Evolutionary conservation across 2,329 filamentous ascomycete species (phyloP), one percentile per base, ranked within the genome.

Genomic region (Fusarium oligoseptatum): DNA sequence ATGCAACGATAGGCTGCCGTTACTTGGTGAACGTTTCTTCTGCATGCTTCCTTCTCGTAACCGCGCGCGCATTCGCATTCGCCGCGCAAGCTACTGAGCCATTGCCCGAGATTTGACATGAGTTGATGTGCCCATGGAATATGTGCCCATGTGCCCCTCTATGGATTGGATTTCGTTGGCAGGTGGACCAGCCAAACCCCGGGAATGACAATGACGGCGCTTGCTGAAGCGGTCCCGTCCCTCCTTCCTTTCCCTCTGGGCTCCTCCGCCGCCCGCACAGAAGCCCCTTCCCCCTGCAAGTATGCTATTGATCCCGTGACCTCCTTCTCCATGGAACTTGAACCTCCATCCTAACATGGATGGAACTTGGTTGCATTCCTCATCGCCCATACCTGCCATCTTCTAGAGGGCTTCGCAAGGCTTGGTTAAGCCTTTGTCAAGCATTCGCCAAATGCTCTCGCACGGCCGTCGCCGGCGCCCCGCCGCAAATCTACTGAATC

Each of bases 161-260:
- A 29, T 55, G 27, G 50, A 43, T 41, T 41, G 56, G 50, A 43
- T 41, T 41, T 52, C 60, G 76, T 78, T 78, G 76, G 74, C 74
- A 68, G 76, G 74, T 73, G 67, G 64, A 77, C 74, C 60, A 62
- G 48, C 29, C 29, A 24, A 10, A 32, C 60, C 57, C 52, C 56
- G 45, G 64, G 60, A 57, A 55, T 67, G 68, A 65, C 37, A 63
- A 43, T 67, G 68, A 65, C 43, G 52, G 58, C 66, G 62, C 62
- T 64, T 68, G 39, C 41, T 60, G 45, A 64, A 43, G 60, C 60
- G 71, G 71, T 50, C 60, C 45, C 64, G 66, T 64, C 60, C 66
- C 24, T 67, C 70, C 36, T 39, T 37, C 55, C 20, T 22, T 36
- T 58, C 55, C 55, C 17, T 55, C 27, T 55, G 17, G 24, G 15